Percentiles rank a stretch among this genome's conserved stretches.
Evolutionary conservation across 257 asterid species (phyloP).

Genomic region (Fraxinus cuspidata): DNA sequence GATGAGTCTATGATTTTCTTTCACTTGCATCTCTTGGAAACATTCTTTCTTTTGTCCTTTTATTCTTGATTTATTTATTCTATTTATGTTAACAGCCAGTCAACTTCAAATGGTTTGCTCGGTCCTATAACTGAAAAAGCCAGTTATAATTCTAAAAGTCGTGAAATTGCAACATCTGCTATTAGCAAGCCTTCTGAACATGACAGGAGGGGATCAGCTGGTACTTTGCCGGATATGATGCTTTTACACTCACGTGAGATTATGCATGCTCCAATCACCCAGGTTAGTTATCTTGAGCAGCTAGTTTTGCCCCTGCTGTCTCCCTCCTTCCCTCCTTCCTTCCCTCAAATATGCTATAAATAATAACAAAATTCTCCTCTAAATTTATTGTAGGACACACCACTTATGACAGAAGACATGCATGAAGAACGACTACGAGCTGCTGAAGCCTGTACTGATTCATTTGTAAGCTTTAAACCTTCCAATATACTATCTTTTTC

Average conservation of each 20-base stretch:
- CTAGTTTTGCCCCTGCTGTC: constrained; percentile 22
- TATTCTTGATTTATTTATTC: background rate
- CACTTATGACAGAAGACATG: constrained; percentile 96
- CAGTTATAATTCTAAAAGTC: constrained; percentile 25
- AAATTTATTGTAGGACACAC: constrained; percentile 64
- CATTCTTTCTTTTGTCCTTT: too few species aligned
- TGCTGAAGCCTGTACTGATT: constrained; percentile 73
- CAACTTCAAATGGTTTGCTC: constrained; percentile 28
- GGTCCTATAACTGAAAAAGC: constrained; percentile 22
- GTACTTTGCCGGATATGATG: constrained; percentile 62
- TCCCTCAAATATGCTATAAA: constrained; percentile 2
- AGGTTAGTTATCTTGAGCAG: constrained; percentile 49
- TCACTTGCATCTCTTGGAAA: background rate
- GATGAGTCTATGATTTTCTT: background rate
- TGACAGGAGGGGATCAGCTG: constrained; percentile 67
- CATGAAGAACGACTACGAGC: constrained; percentile 90
- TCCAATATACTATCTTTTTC: constrained; percentile 4
- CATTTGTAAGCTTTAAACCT: constrained; percentile 56
- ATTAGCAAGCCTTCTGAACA: constrained; percentile 33
- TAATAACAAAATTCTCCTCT: constrained; percentile 14
- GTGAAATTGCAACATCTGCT: constrained; percentile 30
- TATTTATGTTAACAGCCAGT: constrained; percentile 27
- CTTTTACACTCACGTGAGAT: constrained; percentile 63
- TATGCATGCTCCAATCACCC: constrained; percentile 81
- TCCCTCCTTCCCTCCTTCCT: background rate